phyloP scores from a whole-genome alignment of 768 basidiomycete genomes.

The Candolleomyces efflorescens region DNA sequence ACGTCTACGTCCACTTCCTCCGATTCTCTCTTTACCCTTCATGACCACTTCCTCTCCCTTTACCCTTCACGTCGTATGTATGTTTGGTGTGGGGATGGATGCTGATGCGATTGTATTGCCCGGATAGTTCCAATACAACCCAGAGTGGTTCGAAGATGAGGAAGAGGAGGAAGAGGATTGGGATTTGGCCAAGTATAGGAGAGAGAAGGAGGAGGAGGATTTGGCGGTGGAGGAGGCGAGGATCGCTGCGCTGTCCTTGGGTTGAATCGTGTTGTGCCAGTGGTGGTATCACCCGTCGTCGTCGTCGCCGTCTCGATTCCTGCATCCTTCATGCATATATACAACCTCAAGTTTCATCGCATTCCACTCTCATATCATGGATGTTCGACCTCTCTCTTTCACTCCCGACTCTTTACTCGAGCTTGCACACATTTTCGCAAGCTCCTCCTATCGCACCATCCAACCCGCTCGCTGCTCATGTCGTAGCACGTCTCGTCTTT shows the following conservation, averaged over 20 bases:
- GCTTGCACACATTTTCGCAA: not conserved
- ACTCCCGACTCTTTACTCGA: not conserved
- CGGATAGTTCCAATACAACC: slow-evolving; percentile 87
- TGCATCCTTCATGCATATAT: not conserved
- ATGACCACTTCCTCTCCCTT: not conserved
- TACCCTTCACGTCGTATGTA: not conserved
- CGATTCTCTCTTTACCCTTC: too few species aligned
- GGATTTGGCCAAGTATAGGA: slow-evolving; percentile 59
- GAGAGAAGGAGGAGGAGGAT: slow-evolving; percentile 59
- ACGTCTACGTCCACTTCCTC: slow-evolving; percentile 29
- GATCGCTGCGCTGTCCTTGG: slow-evolving; percentile 41
- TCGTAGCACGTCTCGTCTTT: not conserved
- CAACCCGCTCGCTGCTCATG: too few species aligned
- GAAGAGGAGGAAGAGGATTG: slow-evolving; percentile 57
- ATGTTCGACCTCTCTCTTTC: not conserved
- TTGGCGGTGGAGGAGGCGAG: slow-evolving; percentile 47
- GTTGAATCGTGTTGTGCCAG: slow-evolving; percentile 3
- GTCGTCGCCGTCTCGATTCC: not conserved
- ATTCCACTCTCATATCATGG: not conserved
- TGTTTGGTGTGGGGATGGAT: too few species aligned
- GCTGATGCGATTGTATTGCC: not conserved
- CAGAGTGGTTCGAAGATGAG: slow-evolving; percentile 88
- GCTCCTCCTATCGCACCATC: not conserved
- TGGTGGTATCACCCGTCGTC: not conserved
- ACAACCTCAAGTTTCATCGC: not conserved